Percentiles rank a stretch among this genome's conserved stretches.
Evolutionary conservation across 306 rosid genomes (phyloP).

Genomic region (Rosa lucieae): DNA sequence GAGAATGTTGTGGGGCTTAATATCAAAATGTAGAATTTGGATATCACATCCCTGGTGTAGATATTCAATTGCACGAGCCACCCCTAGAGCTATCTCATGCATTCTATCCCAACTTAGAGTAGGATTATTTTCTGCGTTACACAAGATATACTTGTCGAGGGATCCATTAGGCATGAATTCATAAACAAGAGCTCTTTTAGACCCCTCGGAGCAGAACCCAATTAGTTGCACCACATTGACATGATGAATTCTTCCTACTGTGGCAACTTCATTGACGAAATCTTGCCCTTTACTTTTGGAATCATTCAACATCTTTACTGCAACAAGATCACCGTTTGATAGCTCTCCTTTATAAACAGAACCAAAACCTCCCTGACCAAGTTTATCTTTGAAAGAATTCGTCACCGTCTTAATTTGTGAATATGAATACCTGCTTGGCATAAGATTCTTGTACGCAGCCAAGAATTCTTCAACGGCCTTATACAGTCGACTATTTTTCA

Average conservation of each 20-base stretch:
- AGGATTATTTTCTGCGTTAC: background rate
- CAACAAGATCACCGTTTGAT: conserved; percentile 6
- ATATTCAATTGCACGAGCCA: conserved; percentile 7
- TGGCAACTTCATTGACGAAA: conserved; percentile 14
- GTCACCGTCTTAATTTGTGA: background rate
- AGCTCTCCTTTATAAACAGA: conserved; percentile 13
- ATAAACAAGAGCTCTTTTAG: conserved; percentile 18
- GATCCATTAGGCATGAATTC: conserved; percentile 19
- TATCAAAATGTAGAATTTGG: conserved; percentile 18
- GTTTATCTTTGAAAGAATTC: background rate
- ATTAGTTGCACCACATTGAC: conserved; percentile 18
- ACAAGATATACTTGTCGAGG: background rate
- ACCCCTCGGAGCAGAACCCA: background rate
- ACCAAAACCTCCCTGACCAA: conserved; percentile 9
- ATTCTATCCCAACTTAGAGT: background rate
- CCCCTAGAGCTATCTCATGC: conserved; percentile 5
- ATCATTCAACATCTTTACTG: conserved; percentile 12
- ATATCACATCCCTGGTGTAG: conserved; percentile 21
- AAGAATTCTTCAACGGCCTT: background rate
- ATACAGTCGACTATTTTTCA: background rate
- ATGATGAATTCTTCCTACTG: conserved; percentile 18
- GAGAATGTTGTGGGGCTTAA: conserved; percentile 19
- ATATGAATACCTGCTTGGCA: background rate
- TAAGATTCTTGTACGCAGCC: background rate
- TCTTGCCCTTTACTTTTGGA: conserved; percentile 14